Base-by-base conservation (phyloP, 257 asterid genomes). In the Solanum neorickii region DNA sequence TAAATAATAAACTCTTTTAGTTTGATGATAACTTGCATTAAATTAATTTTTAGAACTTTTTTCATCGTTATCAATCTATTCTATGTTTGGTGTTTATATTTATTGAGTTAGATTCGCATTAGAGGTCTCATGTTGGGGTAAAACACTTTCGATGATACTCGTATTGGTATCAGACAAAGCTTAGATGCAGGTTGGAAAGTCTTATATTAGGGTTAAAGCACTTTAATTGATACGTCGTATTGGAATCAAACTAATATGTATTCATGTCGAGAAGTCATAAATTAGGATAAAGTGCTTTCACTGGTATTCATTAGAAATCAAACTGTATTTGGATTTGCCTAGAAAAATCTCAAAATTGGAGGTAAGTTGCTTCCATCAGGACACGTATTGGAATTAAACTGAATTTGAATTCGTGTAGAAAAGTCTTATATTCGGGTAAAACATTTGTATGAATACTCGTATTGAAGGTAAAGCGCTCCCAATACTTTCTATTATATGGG, bases 51-150 rank as follows among this genome's bases (percentile, higher is more conserved):
- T 72, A 52, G 1, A 70, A 18, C 2, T 35, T 9, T 35, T 35
- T 72, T 10, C 9, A 8, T 73, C 0, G 10, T 73, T 35, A 6
- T 35, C 7, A 7, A 4, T 2, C 4, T 72, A 35, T 18, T 11
- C 0, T 1, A 6, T 35, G 2, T 35, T 0, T 9, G 1, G 0
- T 73, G 2, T 73, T 73, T 11, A 18, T 9, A 20, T 35, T 73
- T 18, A 11, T 35, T 73, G 16, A 3, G 0, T 73, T 35, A 5
- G 0, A 35, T 73, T 9, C 0, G 15, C 1, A 20, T 16, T 2
- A 7, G 3, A 72, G 5, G 3, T 72, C 46, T 18, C 42, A 1
- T 70, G 10, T 31, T 31, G 46, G 13, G 77, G 25, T 72, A 72
- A 2, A 72, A 1, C 25, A 5, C 46, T 72, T 7, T 33, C 8